Conservation (phyloP, 2,329 filamentous ascomycete species). For the Teratosphaeria viscida region DNA sequence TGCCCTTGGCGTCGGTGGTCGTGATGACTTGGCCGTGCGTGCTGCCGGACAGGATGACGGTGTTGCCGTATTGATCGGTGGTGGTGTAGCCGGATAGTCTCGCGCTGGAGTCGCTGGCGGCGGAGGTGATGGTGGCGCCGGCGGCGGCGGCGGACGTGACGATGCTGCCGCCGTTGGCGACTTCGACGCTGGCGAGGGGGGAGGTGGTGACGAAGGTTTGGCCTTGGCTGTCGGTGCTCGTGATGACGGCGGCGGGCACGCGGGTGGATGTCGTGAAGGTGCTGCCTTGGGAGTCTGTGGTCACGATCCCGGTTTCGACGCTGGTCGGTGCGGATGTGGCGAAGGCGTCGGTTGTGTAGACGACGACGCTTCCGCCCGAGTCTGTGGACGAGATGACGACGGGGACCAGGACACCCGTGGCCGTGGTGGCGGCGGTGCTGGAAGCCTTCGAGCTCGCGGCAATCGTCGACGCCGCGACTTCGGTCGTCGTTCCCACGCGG, state of each 20-base stretch:
- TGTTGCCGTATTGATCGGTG: slow-evolving; percentile 30
- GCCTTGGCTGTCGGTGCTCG: slow-evolving; percentile 31
- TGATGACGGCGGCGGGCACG: slow-evolving; percentile 29
- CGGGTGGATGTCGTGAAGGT: slow-evolving; percentile 26
- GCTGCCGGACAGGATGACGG: slow-evolving; percentile 25
- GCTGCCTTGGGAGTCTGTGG: slow-evolving; percentile 20
- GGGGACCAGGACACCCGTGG: slow-evolving; percentile 29
- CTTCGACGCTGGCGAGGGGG: slow-evolving; percentile 27
- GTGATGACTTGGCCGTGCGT: slow-evolving; percentile 32
- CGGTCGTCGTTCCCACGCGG: slow-evolving; percentile 11
- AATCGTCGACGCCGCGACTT: slow-evolving; percentile 11
- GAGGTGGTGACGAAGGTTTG: slow-evolving; percentile 27
- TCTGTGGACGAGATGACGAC: slow-evolving; percentile 30
- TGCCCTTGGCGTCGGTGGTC: slow-evolving; percentile 30
- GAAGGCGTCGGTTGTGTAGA: slow-evolving; percentile 30
- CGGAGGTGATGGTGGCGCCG: slow-evolving; percentile 18
- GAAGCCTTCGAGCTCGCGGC: slow-evolving; percentile 4
- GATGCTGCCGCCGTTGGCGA: slow-evolving; percentile 28
- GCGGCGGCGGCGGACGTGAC: slow-evolving; percentile 29
- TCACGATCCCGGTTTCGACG: slow-evolving; percentile 20
- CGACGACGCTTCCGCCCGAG: slow-evolving; percentile 26
- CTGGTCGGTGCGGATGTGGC: slow-evolving; percentile 22
- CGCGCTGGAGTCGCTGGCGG: slow-evolving; percentile 9
- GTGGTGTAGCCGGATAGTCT: slow-evolving; percentile 16
- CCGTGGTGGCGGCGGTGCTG: background rate